phyloP scores from a whole-genome alignment of 1,284 basidiomycete species.

The Peniophora sp. region DNA sequence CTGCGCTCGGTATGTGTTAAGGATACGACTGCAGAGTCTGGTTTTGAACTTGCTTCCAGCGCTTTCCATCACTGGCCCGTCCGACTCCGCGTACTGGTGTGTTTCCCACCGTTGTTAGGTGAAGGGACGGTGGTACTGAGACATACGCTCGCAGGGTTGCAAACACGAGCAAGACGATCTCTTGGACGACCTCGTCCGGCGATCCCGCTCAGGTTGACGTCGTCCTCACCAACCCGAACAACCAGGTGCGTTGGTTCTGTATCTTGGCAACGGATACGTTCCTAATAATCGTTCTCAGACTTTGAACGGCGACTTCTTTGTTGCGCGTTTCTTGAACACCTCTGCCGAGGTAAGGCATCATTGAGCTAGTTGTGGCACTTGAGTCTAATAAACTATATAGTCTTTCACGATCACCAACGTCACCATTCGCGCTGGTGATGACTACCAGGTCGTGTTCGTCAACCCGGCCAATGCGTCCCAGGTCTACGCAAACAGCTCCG shows the following conservation, averaged over 20 bases:
- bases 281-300: too few relatives aligned
- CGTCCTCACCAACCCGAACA: constrained; percentile 24
- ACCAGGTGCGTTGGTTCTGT: constrained; percentile 4
- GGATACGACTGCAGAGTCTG: neutral
- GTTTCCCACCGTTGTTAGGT: constrained; percentile 4
- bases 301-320: constrained; percentile 29
- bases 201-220: constrained; percentile 29
- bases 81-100: constrained; percentile 25
- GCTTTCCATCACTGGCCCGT: constrained; percentile 21
- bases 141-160: constrained; percentile 22
- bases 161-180: constrained; percentile 26
- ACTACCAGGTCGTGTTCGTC: constrained; percentile 36
- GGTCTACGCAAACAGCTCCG: constrained; percentile 31
- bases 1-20: constrained; percentile 21
- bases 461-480: constrained; percentile 32
- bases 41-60: neutral
- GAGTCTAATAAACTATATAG: constrained; percentile 3
- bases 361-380: neutral
- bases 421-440: constrained; percentile 23
- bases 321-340: constrained; percentile 24
- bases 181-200: constrained; percentile 23
- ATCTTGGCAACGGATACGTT: too few relatives aligned
- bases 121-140: neutral
- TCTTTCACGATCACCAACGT: constrained; percentile 27
- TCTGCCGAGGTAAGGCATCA: constrained; percentile 17